Conservation (phyloP, 108 stramenopile species). For the Parmales sp. region DNA sequence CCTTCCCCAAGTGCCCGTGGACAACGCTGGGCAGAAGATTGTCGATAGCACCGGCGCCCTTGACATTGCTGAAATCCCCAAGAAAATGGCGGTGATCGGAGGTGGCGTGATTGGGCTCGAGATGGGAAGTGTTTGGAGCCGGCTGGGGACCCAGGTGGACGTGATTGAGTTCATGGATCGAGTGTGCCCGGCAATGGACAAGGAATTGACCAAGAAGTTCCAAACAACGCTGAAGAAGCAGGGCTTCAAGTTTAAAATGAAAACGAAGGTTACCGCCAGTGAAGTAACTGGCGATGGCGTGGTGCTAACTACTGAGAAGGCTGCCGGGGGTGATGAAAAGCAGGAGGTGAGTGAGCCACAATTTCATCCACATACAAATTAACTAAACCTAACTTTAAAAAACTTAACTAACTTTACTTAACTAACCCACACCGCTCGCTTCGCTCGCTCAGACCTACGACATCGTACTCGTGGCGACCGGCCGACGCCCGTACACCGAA, state of each 20-base stretch:
- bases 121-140: conserved; percentile 98
- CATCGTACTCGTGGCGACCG: conserved; percentile 94
- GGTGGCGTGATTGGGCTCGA: conserved; percentile 98
- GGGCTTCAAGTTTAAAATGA: conserved; percentile 91
- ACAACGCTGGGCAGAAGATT: conserved; percentile 90
- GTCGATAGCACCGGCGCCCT: conserved; percentile 97
- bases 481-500: conserved; percentile 96
- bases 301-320: conserved; percentile 77
- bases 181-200: conserved; percentile 87
- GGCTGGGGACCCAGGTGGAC: conserved; percentile 89
- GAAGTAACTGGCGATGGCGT: conserved; percentile 76
- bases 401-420: too few relatives aligned
- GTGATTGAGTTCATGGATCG: conserved; percentile 98
- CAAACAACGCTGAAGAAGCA: conserved; percentile 92
- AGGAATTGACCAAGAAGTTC: conserved; percentile 90
- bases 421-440: not conserved
- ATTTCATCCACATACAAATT: not conserved
- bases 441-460: conserved; percentile 82
- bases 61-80: conserved; percentile 77
- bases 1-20: conserved; percentile 92
- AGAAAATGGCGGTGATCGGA: conserved; percentile 88
- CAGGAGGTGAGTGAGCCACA: conserved; percentile 15
- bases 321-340: conserved; percentile 67
- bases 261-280: conserved; percentile 85
- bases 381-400: too few relatives aligned